A percentile compares a stretch with the other conserved stretches of the same genome.
Conservation (phyloP, 495 filamentous ascomycete genomes). For the Penicillium soppii region DNA sequence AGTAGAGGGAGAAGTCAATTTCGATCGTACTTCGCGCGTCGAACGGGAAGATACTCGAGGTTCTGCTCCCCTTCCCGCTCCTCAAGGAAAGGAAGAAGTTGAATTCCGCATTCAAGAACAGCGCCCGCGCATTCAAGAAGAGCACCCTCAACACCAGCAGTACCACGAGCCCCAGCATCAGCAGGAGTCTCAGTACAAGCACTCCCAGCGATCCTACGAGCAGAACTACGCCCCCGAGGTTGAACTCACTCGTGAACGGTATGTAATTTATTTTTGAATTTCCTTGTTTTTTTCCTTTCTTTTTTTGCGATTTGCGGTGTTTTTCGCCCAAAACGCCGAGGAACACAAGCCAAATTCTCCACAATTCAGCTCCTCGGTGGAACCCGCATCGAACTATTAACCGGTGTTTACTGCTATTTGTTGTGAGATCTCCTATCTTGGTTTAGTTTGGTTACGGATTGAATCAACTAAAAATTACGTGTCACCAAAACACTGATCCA, state of each 20-base stretch:
- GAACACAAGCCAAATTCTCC: not conserved
- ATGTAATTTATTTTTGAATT: conserved; percentile 25
- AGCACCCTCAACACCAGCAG: conserved; percentile 43
- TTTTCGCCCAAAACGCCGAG: not conserved
- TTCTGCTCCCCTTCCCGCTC: conserved; percentile 66
- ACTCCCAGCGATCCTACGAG: conserved; percentile 9
- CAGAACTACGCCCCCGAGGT: conserved; percentile 44
- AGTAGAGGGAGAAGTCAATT: conserved; percentile 87
- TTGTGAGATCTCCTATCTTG: conserved; percentile 22
- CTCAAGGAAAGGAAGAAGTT: conserved; percentile 80
- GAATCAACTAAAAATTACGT: conserved; percentile 42
- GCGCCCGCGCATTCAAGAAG: conserved; percentile 53
- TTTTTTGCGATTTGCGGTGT: conserved; percentile 5
- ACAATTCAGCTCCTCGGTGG: not conserved
- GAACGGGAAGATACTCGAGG: conserved; percentile 89
- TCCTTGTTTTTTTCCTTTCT: conserved; percentile 13
- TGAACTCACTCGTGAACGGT: conserved; percentile 57
- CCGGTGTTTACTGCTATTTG: conserved; percentile 11
- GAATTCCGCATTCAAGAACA: conserved; percentile 69
- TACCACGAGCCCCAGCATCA: not conserved
- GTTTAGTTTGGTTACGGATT: conserved; percentile 28
- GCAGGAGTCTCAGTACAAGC: conserved; percentile 4
- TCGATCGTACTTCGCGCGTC: conserved; percentile 74
- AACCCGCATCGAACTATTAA: conserved; percentile 3
- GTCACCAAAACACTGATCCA: conserved; percentile 35